These are phyloP conservation scores for Lactarius hengduanensis DNA, from an alignment of 768 basidiomycete species.

Conservation along the genomic window DNA sequence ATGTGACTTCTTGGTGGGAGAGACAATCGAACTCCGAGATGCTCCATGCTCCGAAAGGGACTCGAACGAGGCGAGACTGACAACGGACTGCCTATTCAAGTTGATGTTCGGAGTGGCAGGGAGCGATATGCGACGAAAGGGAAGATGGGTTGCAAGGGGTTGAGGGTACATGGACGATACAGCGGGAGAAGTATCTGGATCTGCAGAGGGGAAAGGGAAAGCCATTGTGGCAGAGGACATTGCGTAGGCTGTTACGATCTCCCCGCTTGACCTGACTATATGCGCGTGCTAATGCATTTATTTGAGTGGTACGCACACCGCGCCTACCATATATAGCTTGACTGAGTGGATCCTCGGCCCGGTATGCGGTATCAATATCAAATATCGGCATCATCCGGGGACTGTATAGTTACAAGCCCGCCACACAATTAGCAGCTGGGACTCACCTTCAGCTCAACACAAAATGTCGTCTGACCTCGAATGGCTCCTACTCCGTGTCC, in stretches of 20 bases:
- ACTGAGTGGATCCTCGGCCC: not conserved
- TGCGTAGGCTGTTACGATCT: not conserved
- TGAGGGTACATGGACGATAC: constrained; percentile 15
- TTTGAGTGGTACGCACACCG: not conserved
- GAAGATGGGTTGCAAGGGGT: constrained; percentile 55
- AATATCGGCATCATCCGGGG: constrained; percentile 12
- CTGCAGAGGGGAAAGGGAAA: constrained; percentile 31
- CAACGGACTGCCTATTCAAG: constrained; percentile 60
- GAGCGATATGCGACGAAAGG: constrained; percentile 47
- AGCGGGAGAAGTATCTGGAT: constrained; percentile 9
- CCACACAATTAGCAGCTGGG: not conserved
- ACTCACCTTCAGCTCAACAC: not conserved
- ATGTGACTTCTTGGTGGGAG: constrained; percentile 34
- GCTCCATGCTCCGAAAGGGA: constrained; percentile 57
- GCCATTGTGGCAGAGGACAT: constrained; percentile 10
- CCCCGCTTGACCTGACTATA: constrained; percentile 1
- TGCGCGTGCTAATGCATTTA: constrained; percentile 2
- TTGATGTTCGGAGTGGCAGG: constrained; percentile 41
- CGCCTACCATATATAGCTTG: constrained; percentile 1
- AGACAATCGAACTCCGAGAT: constrained; percentile 31
- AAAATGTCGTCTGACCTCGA: constrained; percentile 73
- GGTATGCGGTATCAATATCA: not conserved
- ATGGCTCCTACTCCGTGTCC: constrained; percentile 88
- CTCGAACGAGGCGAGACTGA: constrained; percentile 71
- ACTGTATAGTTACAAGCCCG: constrained; percentile 20